Percentiles rank a stretch among this genome's conserved stretches.
These are phyloP conservation scores for Microcera coccophila DNA, from an alignment of 2,329 filamentous ascomycete species.

Conservation along the genomic window DNA sequence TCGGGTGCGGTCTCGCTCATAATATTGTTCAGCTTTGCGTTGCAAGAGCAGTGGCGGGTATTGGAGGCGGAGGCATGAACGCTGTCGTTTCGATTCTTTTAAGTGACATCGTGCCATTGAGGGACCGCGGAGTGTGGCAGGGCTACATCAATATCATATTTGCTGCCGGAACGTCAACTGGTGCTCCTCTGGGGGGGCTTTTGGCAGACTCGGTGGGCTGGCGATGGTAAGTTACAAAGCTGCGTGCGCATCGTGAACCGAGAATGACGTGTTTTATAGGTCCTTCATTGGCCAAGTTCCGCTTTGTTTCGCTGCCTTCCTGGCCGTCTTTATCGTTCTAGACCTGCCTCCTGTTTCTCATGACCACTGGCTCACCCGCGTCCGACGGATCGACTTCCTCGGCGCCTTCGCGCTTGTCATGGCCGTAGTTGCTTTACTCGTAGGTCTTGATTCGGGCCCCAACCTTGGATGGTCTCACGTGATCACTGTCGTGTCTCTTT, in stretches of 20 bases:
- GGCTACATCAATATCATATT: conserved; percentile 69
- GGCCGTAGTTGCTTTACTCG: conserved; percentile 62
- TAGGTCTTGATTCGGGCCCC: conserved; percentile 69
- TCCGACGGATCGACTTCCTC: conserved; percentile 67
- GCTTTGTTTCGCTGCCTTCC: conserved; percentile 61
- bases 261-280: conserved; percentile 35
- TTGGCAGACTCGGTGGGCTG: conserved; percentile 71
- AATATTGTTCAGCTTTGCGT: conserved; percentile 63
- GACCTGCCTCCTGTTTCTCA: conserved; percentile 58
- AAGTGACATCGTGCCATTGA: conserved; percentile 62
- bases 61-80: conserved; percentile 70
- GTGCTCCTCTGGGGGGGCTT: conserved; percentile 67
- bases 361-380: conserved; percentile 61
- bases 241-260: not conserved
- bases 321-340: conserved; percentile 60
- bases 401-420: conserved; percentile 63
- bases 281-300: conserved; percentile 70
- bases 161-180: conserved; percentile 62
- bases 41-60: conserved; percentile 50
- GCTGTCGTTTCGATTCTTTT: conserved; percentile 66
- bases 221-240: conserved; percentile 55
- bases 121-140: conserved; percentile 70
- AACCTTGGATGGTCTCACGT: conserved; percentile 64
- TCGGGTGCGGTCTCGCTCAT: conserved; percentile 59
- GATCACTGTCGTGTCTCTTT: conserved; percentile 55